Conservation (phyloP, 108 stramenopile genomes). For the Schizochytrium sp. region DNA sequence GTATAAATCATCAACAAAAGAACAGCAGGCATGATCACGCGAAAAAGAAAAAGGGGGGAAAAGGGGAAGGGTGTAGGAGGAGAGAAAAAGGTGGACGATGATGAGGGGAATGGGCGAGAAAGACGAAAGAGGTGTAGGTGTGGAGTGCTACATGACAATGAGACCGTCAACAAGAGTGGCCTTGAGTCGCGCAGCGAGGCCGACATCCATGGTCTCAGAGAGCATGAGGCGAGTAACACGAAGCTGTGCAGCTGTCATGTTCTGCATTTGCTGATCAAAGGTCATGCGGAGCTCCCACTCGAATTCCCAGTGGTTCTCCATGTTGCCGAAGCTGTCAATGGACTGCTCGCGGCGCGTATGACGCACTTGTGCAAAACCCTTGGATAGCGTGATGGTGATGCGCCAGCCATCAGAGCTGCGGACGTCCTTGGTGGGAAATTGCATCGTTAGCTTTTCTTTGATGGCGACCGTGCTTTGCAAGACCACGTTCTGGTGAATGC, state of each 20-base stretch:
- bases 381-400: neutral
- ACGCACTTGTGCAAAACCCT: neutral
- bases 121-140: neutral
- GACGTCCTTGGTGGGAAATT: neutral
- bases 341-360: neutral
- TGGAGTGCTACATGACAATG: neutral
- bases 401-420: constrained; percentile 12
- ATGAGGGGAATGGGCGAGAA: neutral
- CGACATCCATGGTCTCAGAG: neutral
- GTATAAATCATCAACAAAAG: too few relatives aligned
- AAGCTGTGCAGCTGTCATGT: constrained; percentile 2
- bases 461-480: neutral
- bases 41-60: too few relatives aligned
- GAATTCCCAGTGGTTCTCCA: neutral
- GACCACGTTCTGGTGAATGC: constrained; percentile 7
- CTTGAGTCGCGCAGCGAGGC: neutral
- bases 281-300: constrained; percentile 20
- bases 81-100: too few relatives aligned
- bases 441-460: neutral
- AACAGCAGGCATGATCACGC: too few relatives aligned
- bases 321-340: neutral
- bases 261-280: neutral
- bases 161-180: constrained; percentile 2
- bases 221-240: neutral
- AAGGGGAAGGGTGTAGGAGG: too few relatives aligned